Evolutionary conservation across 1,284 basidiomycete genomes (phyloP).

Genomic region (Tylopilus orsonianus): DNA sequence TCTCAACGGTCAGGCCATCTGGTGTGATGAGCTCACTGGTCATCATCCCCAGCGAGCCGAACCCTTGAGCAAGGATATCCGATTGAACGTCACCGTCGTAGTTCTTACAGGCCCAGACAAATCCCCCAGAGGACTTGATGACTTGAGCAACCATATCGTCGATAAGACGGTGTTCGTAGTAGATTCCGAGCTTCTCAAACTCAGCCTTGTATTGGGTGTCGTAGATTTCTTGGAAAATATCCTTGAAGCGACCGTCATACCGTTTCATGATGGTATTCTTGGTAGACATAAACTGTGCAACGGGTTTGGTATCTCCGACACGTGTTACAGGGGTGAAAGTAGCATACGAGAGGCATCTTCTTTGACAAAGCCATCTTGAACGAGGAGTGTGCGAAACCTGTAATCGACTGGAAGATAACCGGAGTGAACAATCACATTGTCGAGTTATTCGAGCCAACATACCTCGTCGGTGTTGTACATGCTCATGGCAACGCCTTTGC

Average conservation of each 20-base stretch:
- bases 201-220: constrained; percentile 80
- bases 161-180: constrained; percentile 95
- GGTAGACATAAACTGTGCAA: constrained; percentile 86
- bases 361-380: constrained; percentile 99
- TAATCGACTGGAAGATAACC: constrained; percentile 65
- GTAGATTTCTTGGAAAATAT: constrained; percentile 96
- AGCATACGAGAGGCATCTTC: constrained; percentile 82
- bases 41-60: constrained; percentile 97
- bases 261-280: constrained; percentile 97
- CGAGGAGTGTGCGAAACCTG: constrained; percentile 93
- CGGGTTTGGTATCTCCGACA: not conserved
- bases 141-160: constrained; percentile 98
- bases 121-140: constrained; percentile 95
- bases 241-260: constrained; percentile 98
- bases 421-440: constrained; percentile 6
- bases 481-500: constrained; percentile 83
- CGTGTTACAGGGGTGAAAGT: constrained; percentile 6
- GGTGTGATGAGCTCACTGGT: constrained; percentile 96
- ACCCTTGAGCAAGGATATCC: constrained; percentile 93
- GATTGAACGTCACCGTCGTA: constrained; percentile 95
- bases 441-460: constrained; percentile 15
- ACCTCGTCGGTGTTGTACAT: constrained; percentile 98
- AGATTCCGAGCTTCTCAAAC: constrained; percentile 84
- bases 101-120: constrained; percentile 98
- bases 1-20: constrained; percentile 88